Evolutionary conservation across 208 protist species (phyloP).

Genomic region (Trypanosomatidae sp.): DNA sequence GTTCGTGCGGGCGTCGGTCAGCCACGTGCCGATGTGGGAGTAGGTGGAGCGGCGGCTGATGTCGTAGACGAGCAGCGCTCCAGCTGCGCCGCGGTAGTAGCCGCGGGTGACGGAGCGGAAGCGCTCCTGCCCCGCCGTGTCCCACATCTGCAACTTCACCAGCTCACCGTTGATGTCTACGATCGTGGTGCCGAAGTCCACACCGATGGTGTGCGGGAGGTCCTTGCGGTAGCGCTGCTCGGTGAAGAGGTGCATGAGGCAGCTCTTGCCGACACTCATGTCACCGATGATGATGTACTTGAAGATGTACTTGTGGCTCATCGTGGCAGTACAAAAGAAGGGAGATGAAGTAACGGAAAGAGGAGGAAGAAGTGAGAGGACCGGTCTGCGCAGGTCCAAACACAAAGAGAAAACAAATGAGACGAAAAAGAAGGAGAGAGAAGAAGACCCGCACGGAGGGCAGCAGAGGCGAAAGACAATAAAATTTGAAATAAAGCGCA

Average conservation of each 20-base stretch:
- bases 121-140: conserved; percentile 93
- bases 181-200: conserved; percentile 98
- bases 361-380: too few relatives aligned
- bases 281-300: conserved; percentile 99
- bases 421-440: too few relatives aligned
- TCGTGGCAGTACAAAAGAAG: too few relatives aligned
- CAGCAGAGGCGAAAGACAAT: too few relatives aligned
- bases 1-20: conserved; percentile 94
- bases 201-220: conserved; percentile 97
- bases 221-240: conserved; percentile 96
- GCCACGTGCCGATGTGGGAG: conserved; percentile 91
- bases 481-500: too few relatives aligned
- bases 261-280: conserved; percentile 98
- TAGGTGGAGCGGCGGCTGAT: conserved; percentile 90
- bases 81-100: conserved; percentile 96
- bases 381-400: too few relatives aligned
- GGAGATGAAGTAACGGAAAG: too few relatives aligned
- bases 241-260: conserved; percentile 98
- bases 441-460: too few relatives aligned
- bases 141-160: conserved; percentile 98
- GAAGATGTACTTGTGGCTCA: conserved; percentile 95
- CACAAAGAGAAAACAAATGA: too few relatives aligned
- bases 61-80: conserved; percentile 96
- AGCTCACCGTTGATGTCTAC: conserved; percentile 94
- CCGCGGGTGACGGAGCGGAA: conserved; percentile 94